Conservation (phyloP, 78 protist species). For the Dictyostelium citrinum region DNA sequence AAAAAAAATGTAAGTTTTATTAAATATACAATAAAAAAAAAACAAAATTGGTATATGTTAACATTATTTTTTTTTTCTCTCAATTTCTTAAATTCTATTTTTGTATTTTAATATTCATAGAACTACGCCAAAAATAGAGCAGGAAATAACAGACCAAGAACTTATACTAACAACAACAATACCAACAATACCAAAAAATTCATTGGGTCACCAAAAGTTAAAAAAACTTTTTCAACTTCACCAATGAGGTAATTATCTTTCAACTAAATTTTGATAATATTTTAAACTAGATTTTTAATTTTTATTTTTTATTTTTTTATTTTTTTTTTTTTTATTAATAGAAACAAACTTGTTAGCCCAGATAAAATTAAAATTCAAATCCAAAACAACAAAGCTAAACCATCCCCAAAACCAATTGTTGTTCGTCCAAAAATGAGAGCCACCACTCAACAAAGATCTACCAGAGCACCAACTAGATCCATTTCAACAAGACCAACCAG, state of each 20-base stretch:
- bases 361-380: conserved; percentile 23
- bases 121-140: neutral
- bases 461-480: neutral
- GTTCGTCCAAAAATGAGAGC: neutral
- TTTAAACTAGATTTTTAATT: neutral
- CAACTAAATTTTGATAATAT: neutral
- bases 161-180: neutral
- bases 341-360: neutral
- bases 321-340: too few relatives aligned
- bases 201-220: neutral
- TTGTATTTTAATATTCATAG: neutral
- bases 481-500: neutral
- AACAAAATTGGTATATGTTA: neutral
- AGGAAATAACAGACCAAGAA: neutral
- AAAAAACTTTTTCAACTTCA: neutral
- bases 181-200: neutral
- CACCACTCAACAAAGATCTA: neutral
- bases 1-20: neutral
- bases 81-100: neutral
- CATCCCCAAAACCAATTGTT: neutral
- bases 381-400: neutral
- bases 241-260: neutral
- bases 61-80: neutral
- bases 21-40: neutral
- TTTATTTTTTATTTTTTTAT: neutral